Conservation (phyloP, 441 rosid species). For the Codiaeum variegatum region DNA sequence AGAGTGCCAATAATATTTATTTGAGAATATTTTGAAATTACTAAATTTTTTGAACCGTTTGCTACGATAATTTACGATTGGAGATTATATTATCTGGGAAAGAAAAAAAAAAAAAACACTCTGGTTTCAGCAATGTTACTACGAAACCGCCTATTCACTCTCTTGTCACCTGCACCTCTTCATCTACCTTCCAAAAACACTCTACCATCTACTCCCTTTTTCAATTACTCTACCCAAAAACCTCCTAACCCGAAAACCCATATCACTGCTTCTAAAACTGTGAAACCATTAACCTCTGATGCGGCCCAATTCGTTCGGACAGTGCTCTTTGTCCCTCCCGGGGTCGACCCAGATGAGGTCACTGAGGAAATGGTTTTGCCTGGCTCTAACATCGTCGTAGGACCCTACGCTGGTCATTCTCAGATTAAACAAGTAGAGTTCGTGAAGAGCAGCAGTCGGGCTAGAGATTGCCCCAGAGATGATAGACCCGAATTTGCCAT, state of each 20-base stretch:
- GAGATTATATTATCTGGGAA: no score
- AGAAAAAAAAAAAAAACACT: no score
- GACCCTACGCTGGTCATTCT: slow-evolving; percentile 85
- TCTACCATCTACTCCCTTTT: slow-evolving; percentile 20
- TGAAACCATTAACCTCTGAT: slow-evolving; percentile 39
- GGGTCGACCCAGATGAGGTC: slow-evolving; percentile 51
- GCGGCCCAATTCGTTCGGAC: slow-evolving; percentile 36
- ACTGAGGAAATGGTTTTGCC: slow-evolving; percentile 67
- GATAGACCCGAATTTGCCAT: slow-evolving; percentile 81
- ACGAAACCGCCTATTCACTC: slow-evolving; percentile 42
- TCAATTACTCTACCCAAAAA: slow-evolving; percentile 23
- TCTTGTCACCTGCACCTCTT: slow-evolving; percentile 24
- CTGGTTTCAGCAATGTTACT: no score
- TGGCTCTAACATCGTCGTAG: slow-evolving; percentile 72
- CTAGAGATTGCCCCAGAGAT: slow-evolving; percentile 81
- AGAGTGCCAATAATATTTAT: no score
- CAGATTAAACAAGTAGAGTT: slow-evolving; percentile 83
- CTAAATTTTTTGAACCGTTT: no score
- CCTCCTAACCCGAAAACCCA: slow-evolving; percentile 20
- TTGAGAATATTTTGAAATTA: no score
- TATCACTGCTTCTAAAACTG: slow-evolving; percentile 38
- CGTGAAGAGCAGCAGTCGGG: slow-evolving; percentile 77
- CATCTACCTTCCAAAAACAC: slow-evolving; percentile 11
- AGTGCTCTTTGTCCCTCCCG: slow-evolving; percentile 58
- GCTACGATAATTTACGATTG: no score